A percentile compares a stretch with the other conserved stretches of the same genome.
phyloP scores from a whole-genome alignment of 1,284 basidiomycete species.

The Cryptococcus sp. region DNA sequence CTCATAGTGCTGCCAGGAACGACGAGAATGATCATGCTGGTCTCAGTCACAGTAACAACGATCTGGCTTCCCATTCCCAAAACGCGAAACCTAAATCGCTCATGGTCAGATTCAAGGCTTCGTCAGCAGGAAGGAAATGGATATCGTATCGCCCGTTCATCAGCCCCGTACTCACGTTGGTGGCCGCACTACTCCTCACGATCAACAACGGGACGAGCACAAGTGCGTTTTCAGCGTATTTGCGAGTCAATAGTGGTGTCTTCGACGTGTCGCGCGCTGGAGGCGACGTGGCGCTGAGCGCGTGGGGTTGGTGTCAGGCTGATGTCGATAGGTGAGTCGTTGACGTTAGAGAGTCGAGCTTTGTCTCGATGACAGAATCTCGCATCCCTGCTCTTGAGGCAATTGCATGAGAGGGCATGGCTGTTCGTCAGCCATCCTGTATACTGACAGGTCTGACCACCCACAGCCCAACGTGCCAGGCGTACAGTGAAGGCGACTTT shows the following conservation, averaged over 20 bases:
- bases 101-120: not conserved
- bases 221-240: slow-evolving; percentile 10
- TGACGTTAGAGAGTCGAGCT: not conserved
- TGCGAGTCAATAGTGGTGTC: slow-evolving; percentile 19
- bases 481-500: slow-evolving; percentile 26
- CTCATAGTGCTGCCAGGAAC: not conserved
- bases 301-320: slow-evolving; percentile 35
- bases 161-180: slow-evolving; percentile 14
- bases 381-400: too few species aligned
- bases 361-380: too few species aligned
- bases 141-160: slow-evolving; percentile 31
- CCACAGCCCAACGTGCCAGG: slow-evolving; percentile 10
- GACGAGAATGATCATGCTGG: too few species aligned
- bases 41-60: too few species aligned
- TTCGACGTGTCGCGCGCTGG: slow-evolving; percentile 16
- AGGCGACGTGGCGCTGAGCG: slow-evolving; percentile 19
- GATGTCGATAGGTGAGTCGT: slow-evolving; percentile 6
- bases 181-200: slow-evolving; percentile 26
- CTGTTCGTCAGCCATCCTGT: not conserved
- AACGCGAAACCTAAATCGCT: not conserved
- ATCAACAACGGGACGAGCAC: slow-evolving; percentile 11
- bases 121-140: slow-evolving; percentile 12
- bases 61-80: not conserved
- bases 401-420: not conserved
- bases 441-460: not conserved